Evolutionary conservation across 495 filamentous ascomycete genomes (phyloP), one percentile per base, ranked within the genome.

Genomic region (Penicillium salamii): DNA sequence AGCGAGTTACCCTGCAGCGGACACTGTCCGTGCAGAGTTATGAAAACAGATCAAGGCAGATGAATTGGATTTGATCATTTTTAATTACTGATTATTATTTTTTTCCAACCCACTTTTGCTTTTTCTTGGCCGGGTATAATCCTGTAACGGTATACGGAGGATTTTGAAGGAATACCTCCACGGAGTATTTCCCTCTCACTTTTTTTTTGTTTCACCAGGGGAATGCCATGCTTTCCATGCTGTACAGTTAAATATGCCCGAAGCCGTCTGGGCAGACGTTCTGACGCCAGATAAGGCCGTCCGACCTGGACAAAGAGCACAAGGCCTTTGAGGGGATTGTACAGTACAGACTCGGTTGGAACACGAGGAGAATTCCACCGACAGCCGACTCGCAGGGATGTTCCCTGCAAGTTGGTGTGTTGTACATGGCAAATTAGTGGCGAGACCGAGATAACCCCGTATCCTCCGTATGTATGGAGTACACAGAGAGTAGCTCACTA

Each of bases 1-100:
- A 63, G 54, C 43, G 49, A 63, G 45, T 55, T 52, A 60, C 57
- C 53, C 57, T 63, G 61, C 61, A 58, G 52, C 39, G 42, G 40
- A 38, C 42, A 33, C 33, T 46, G 53, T 61, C 60, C 54, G 60
- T 61, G 60, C 57, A 57, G 57, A 50, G 18, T 29, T 24, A 8
- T 33, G 46, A 28, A 20, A 36, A 51, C 19, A 21, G 21, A 21
- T 9, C 36, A 24, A 28, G 18, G 35, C 7, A 5, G 43, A 28
- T 14, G 9, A n/a, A n/a, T n/a, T n/a, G n/a, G n/a, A n/a, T n/a
- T n/a, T n/a, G n/a, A n/a, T n/a, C n/a, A n/a, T n/a, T n/a, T 44
- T 44, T 33, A 6, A 13, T 43, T 42, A 32, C 23, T 8, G 8
- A 8, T 8, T 8, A 24, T 26, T 35, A 17, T 19, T 19, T 5